Evolutionary conservation across 305 asterid species (phyloP), one percentile per base, ranked within the genome.

Genomic region (Fraxinus sp.): DNA sequence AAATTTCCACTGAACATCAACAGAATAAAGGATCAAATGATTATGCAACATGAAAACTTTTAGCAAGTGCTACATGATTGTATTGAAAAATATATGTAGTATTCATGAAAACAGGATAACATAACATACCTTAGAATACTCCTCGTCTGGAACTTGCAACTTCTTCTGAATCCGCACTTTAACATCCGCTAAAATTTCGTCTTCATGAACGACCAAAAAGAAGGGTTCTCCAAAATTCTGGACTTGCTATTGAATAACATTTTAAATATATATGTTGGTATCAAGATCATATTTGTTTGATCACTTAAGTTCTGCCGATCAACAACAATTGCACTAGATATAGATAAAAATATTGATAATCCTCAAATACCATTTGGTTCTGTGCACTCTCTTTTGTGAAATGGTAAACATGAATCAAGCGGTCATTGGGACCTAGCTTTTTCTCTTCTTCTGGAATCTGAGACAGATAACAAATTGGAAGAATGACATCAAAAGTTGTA

Each of bases 371-470:
- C 92, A 87, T 83, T 86, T 91, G 97, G 80, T 91, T 91, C 87
- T 92, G 95, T 32, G 92, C 82, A 83, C 83, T 80, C 77, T 92
- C 93, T 90, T 88, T 90, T 10, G 88, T 90, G 86, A 93, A 93
- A 89, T 93, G 93, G 90, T 90, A 90, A 82, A 92, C 97, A 85
- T 89, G 95, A 85, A 93, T 91, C 82, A 88, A 83, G 35, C 91
- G 94, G 82, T 90, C 94, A 26, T 85, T 87, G 81, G 94, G 93
- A 57, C 92, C 95, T 79, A 88, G 88, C 85, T 85, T 90, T 89
- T 91, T 93, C 86, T 93, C 94, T 88, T 93, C 97, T 82, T 91
- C 97, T 59, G 97, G 95, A 87, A 93, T 86, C 97, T 93, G 86
- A 59, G 30, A 77, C 5, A 37, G 81, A 82, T 1, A 77, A 26